Base-by-base conservation (phyloP, 495 filamentous ascomycete genomes). In the Talaromyces wortmannii region DNA sequence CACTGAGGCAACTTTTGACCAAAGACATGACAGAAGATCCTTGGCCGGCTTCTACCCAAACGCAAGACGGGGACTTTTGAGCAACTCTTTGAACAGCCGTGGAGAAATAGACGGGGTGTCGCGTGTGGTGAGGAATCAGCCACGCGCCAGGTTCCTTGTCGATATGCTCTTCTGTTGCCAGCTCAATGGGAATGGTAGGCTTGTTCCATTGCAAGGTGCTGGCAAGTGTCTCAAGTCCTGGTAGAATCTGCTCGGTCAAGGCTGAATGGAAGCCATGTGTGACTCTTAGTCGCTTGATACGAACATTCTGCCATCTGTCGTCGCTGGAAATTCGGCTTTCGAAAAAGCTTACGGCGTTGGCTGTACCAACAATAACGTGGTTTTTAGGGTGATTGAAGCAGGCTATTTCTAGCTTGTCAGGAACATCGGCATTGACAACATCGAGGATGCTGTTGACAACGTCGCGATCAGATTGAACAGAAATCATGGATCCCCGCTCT, bases 211-310 rank as follows among this genome's bases (percentile, higher is more conserved):
- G 31, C 10, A 76, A 15, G 0, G 46, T 50, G 6, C 61, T 10
- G 0, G 64, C 74, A 1, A 74, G 7, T 2, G 61, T 45, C 4
- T 56, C 58, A 2, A 78, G 55, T 0, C 48, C 43, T 2, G 55
- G 48, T 2, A 73, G 46, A 7, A 82, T 57, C 1, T 63, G 46
- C 7, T 82, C 77, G 0, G 71, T 68, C 6, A 80, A 60, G 0
- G 55, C 50, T 0, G 75, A 80, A 59, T 82, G 74, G 56, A 78
- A 81, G 2, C 67, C 77, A 57, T 81, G 64, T 0, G 75, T 73
- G 12, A 74, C 72, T 48, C 68, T 70, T 23, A 79, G 56, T 42
- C 62, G 63, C 59, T 73, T 74, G 32, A 48, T 52, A 52, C 57
- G 65, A 52, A 52, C 5, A 71, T 57, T 32, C 51, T 32, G 17